Evolutionary conservation across 1,284 basidiomycete species (phyloP).

Genomic region (Pseudozyma pruni): DNA sequence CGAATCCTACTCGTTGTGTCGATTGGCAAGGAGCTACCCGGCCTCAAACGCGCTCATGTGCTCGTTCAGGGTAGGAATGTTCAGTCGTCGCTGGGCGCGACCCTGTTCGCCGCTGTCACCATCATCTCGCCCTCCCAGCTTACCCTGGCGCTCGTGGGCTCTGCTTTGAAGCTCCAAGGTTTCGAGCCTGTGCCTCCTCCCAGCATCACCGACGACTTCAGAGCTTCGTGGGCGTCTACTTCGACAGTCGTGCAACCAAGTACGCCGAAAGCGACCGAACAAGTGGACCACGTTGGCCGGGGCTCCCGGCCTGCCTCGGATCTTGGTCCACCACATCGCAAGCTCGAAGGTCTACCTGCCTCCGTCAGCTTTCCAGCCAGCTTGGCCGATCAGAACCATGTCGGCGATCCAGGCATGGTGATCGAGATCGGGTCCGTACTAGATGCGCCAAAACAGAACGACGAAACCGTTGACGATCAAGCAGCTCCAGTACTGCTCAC

Average conservation of each 20-base stretch:
- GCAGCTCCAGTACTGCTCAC: neutral
- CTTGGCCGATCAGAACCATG: neutral
- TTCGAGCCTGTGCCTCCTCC: constrained; percentile 15
- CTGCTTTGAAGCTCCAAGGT: constrained; percentile 21
- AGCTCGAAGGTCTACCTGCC: neutral
- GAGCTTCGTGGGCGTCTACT: constrained; percentile 18
- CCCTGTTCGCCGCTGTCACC: constrained; percentile 13
- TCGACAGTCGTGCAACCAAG: constrained; percentile 10
- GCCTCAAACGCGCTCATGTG: constrained; percentile 18
- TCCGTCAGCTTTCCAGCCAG: neutral
- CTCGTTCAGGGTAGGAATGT: constrained; percentile 16
- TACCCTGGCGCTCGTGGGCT: constrained; percentile 16
- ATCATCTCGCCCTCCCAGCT: constrained; percentile 16
- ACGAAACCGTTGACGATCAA: neutral
- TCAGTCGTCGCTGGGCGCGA: constrained; percentile 13
- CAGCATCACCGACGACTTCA: constrained; percentile 9
- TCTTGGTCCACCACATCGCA: neutral
- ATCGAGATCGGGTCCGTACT: constrained; percentile 17
- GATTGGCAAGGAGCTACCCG: constrained; percentile 15
- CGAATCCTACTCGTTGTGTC: constrained; percentile 25
- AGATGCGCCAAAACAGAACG: neutral
- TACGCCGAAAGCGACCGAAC: constrained; percentile 17
- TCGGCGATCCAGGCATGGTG: constrained; percentile 3
- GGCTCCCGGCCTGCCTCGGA: constrained; percentile 11
- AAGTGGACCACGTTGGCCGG: constrained; percentile 2